Conservation (phyloP, 352 stramenopile species). For the Pythium phragmiticola region DNA sequence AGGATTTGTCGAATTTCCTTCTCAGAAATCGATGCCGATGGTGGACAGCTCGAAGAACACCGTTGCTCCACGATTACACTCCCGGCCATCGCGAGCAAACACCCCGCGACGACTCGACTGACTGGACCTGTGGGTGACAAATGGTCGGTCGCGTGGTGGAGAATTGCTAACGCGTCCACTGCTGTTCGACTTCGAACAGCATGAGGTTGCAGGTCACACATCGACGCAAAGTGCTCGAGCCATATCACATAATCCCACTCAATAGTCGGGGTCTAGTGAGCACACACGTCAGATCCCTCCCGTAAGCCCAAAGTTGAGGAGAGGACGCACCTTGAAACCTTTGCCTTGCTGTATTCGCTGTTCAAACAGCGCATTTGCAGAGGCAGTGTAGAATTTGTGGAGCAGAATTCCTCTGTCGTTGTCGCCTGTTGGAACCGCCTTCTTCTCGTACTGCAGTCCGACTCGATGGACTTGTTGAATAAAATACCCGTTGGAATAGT, state of each 20-base stretch:
- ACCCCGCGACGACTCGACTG: constrained; percentile 4
- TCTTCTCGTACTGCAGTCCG: constrained; percentile 61
- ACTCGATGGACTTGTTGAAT: constrained; percentile 71
- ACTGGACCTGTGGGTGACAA: not conserved
- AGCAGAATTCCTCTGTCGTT: constrained; percentile 24
- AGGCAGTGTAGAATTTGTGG: constrained; percentile 46
- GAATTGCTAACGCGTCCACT: constrained; percentile 12
- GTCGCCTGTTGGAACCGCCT: constrained; percentile 21
- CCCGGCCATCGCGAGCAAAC: constrained; percentile 4
- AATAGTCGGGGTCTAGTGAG: constrained; percentile 1
- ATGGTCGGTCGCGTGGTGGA: constrained; percentile 18
- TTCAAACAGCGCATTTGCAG: constrained; percentile 28
- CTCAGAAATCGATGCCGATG: not conserved
- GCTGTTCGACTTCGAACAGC: not conserved
- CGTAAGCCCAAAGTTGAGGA: not conserved
- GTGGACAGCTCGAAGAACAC: not conserved
- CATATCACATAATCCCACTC: constrained; percentile 27
- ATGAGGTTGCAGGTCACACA: constrained; percentile 40
- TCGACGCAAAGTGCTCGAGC: constrained; percentile 57
- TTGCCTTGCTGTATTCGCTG: constrained; percentile 4
- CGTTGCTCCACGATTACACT: constrained; percentile 11
- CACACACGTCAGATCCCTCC: not conserved
- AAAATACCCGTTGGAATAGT: constrained; percentile 55
- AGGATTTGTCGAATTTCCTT: constrained; percentile 12
- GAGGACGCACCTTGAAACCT: constrained; percentile 5